phyloP scores from a whole-genome alignment of 2,329 filamentous ascomycete genomes.

The Elsinoe batatas region DNA sequence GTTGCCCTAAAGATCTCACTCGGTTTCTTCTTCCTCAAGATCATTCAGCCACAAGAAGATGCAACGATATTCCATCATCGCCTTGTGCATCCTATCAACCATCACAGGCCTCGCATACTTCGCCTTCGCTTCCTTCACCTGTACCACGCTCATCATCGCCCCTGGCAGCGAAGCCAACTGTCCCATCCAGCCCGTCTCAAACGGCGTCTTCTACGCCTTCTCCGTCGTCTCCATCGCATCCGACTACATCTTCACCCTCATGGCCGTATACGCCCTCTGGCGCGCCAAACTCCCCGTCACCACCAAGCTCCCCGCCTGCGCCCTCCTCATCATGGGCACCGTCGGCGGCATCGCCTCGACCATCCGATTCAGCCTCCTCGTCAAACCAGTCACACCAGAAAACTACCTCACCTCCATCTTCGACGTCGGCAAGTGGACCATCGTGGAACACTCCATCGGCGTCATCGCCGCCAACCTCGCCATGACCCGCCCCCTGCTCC shows the following conservation, averaged over 20 bases:
- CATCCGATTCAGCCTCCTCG: constrained; percentile 4
- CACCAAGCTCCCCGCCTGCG: constrained; percentile 2
- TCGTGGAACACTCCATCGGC: constrained; percentile 27
- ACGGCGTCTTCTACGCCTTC: constrained; percentile 15
- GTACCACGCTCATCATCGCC: constrained; percentile 38
- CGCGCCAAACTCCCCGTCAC: constrained; percentile 14
- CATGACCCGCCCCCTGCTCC: constrained; percentile 27
- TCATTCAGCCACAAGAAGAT: constrained; percentile 32
- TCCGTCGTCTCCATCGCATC: constrained; percentile 26
- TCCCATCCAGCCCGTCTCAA: constrained; percentile 12
- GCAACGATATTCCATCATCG: constrained; percentile 34
- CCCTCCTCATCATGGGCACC: not conserved
- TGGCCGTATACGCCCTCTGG: constrained; percentile 30
- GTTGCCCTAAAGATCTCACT: constrained; percentile 41
- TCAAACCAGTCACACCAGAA: constrained; percentile 16
- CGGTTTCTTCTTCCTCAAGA: constrained; percentile 40
- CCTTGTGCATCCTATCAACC: constrained; percentile 33
- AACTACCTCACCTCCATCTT: constrained; percentile 21
- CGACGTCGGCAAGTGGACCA: constrained; percentile 22
- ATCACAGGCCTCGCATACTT: constrained; percentile 38
- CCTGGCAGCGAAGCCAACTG: constrained; percentile 21
- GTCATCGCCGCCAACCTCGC: constrained; percentile 26
- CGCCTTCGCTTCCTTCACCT: constrained; percentile 42
- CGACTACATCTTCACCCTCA: constrained; percentile 28
- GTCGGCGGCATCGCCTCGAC: constrained; percentile 9